Evolutionary conservation across 2,329 filamentous ascomycete species (phyloP), one percentile per base, ranked within the genome.

Genomic region (Fusarium goolgardi): DNA sequence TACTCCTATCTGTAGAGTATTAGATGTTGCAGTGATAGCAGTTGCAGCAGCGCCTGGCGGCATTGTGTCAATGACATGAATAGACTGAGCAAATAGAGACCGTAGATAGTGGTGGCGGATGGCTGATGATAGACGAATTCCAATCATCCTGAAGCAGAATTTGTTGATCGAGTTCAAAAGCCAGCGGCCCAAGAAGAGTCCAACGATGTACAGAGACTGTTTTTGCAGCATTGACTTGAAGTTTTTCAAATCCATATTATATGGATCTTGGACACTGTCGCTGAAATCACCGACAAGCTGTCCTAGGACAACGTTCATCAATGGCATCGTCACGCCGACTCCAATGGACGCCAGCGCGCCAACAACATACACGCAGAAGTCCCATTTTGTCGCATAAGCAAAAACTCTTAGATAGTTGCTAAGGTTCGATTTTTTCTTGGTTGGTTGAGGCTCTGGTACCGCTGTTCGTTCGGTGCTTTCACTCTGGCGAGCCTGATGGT

Each of bases 1-100:
- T 18, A 87, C 82, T 27, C 83, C 84, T 27, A 84, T 75, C 52
- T 87, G 85, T 20, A 87, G 78, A 0, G 81, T 82, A 63, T 86
- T 86, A n/a, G 84, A 81, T 0, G 82, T 82, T 0, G 81, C 79
- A 0, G 84, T 86, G 68, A 87, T 86, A 2, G 83, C 81, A 27
- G 82, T 83, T 1, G 83, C 81, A 21, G 85, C 81, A 9, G 82
- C 81, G 10, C 84, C 85, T 0, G 82, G 71, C 5, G 84, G 83
- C 40, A 85, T 78, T 13, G 81, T 79, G 61, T 85, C 85, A 32
- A 87, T 77, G 7, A 78, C 80, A 61, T 80, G 80, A 47, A 86
- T 79, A 0, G 83, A 81, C 56, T 85, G 84, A 2, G 78, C 73
- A 65, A 87, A 84, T 5, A 86, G 77, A 0, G 84, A 79, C n/a